phyloP scores from a whole-genome alignment of 192 early-diverging fungal genomes.

The Thamnidium elegans region DNA sequence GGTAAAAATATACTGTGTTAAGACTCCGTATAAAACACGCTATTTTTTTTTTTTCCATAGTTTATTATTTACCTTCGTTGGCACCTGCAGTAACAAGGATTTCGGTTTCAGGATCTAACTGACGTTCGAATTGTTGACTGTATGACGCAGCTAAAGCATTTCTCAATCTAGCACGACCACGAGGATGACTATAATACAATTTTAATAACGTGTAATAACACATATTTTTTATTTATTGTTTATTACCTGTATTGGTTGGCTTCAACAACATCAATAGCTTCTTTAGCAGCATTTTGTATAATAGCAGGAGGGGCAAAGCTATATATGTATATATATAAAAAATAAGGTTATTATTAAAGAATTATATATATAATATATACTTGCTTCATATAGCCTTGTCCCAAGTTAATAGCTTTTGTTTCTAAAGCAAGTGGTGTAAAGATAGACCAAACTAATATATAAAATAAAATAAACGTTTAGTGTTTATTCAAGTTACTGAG shows the following conservation, averaged over 20 bases:
- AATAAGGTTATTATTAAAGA: not conserved
- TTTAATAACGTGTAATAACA: not conserved
- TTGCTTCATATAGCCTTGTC: constrained; percentile 83
- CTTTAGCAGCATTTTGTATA: constrained; percentile 72
- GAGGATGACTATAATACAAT: constrained; percentile 47
- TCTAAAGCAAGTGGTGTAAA: constrained; percentile 84
- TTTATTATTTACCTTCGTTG: constrained; percentile 63
- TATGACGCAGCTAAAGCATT: constrained; percentile 80
- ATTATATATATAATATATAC: not conserved
- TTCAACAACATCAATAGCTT: constrained; percentile 59
- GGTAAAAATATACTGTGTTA: no score
- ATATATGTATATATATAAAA: not conserved
- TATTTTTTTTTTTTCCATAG: not conserved
- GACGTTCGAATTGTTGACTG: constrained; percentile 59
- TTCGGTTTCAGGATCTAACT: constrained; percentile 74
- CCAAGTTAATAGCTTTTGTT: constrained; percentile 88
- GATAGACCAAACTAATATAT: constrained; percentile 68
- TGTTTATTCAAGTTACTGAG: not conserved
- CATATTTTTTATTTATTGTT: constrained; percentile 9
- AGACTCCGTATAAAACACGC: not conserved
- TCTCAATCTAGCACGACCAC: constrained; percentile 60
- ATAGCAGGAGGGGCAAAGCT: constrained; percentile 88
- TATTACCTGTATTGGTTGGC: constrained; percentile 84
- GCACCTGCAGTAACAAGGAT: constrained; percentile 89
- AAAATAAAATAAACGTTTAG: not conserved